Evolutionary conservation across 768 basidiomycete genomes (phyloP), one percentile per base, ranked within the genome.

Genomic region (Chalciporus chontae): DNA sequence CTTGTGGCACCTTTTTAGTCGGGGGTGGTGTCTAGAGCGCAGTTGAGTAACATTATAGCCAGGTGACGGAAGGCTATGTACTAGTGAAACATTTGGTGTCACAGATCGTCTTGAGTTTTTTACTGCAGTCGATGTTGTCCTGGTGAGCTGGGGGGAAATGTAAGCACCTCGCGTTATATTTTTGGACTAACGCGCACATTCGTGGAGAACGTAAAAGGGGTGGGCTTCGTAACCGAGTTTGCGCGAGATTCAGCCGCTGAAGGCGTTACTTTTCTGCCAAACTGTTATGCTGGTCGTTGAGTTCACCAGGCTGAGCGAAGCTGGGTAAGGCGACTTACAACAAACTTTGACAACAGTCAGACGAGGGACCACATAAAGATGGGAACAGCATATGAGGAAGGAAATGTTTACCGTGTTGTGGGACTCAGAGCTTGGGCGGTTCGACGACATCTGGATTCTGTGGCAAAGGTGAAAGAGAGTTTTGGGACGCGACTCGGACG

Each of bases 151-250:
- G 29, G 13, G 29, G 2, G 29, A 4, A 32, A 27, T 7, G 14
- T 41, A 19, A 48, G 46, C n/a, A 19, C 10, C 43, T 46, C 7
- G 17, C 23, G n/a, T 7, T 27, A 8, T 31, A 10, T 7, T 31
- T 7, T 27, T 40, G 11, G 15, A 18, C 36, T 29, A 19, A 15
- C 42, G 31, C 40, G 47, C 17, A 49, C 37, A 29, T 21, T 46
- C 11, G 31, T 40, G 10, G 47, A 46, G 37, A 55, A 54, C 7
- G 44, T 44, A n/a, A 56, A 56, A 6, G 52, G 36, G 24, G 19
- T 21, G 8, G 43, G 40, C 31, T 43, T 40, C 7, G 44, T 43
- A 7, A 26, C 26, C 8, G 26, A 3, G 1, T 26, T 26, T 26
- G 26, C 26, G 3, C 26, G 26, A 26, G 43, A n/a, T 9, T 41